phyloP scores from a whole-genome alignment of 495 filamentous ascomycete species.

The Hypoxylon perforatum region DNA sequence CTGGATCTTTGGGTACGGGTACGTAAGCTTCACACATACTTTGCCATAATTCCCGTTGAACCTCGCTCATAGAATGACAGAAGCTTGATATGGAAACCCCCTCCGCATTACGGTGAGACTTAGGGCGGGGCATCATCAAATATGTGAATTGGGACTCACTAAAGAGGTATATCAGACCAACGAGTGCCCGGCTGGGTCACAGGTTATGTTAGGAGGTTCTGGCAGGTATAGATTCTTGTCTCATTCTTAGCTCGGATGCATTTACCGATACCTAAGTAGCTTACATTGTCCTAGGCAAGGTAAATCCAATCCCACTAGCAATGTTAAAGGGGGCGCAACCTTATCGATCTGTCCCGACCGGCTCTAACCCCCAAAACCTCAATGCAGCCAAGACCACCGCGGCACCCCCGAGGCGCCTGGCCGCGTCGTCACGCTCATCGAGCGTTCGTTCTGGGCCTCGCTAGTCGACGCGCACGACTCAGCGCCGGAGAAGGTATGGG shows the following conservation, averaged over 20 bases:
- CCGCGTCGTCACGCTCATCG: constrained; percentile 92
- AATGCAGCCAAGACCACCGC: constrained; percentile 85
- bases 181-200: constrained; percentile 90
- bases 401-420: constrained; percentile 89
- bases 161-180: constrained; percentile 65
- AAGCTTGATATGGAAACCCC: constrained; percentile 98
- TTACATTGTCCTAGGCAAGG: constrained; percentile 63
- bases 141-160: constrained; percentile 30
- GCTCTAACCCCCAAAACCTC: neutral
- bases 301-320: constrained; percentile 41
- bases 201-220: constrained; percentile 95
- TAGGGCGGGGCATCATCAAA: neutral
- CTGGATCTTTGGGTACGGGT: constrained; percentile 96
- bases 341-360: no score
- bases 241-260: constrained; percentile 5
- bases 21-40: constrained; percentile 44
- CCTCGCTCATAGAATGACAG: constrained; percentile 58
- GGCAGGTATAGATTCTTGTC: constrained; percentile 77
- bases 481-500: constrained; percentile 79
- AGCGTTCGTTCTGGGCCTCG: constrained; percentile 80
- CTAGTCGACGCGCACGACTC: constrained; percentile 75
- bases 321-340: neutral
- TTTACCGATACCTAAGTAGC: constrained; percentile 40
- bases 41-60: constrained; percentile 16
- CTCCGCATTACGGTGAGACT: constrained; percentile 87